Base-by-base conservation (phyloP, 2,329 filamentous ascomycete genomes). In the Balansia obtecta region DNA sequence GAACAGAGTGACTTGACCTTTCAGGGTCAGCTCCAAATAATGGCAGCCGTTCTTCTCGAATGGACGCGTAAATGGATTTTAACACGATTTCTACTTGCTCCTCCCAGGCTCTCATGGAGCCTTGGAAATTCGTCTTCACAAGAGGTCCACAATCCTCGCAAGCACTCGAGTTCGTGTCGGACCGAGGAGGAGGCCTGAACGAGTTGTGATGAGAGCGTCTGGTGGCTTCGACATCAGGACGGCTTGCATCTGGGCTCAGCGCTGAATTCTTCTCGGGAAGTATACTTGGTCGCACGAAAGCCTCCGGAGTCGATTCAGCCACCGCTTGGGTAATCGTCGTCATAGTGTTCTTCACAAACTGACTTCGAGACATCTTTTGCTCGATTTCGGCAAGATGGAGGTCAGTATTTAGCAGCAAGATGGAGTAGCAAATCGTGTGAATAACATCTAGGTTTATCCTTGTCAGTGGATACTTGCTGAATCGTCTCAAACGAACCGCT, bases 331-430 rank as follows among this genome's bases (percentile, higher is more conserved):
- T 81, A 54, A 98, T 86, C 0, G 91, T 95, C 0, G 86, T 85
- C 74, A 97, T 83, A 4, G 93, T 96, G 63, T 98, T 98, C 68
- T 94, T 95, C 63, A 98, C 80, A 61, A 97, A 98, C 61, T 97
- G 91, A 55, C 77, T 84, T 50, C 86, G 82, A 1, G 91, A 97
- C 93, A 98, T 98, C 71, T 95, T 95, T 59, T 86, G 82, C 54
- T 95, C 89, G 58, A 97, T 95, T 62, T 97, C 90, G 52, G 91
- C 93, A 61, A 97, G 68, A 61, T 98, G 91, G 50, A 98, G 73
- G 70, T 98, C 93, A 34, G 93, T 98, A 61, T 98, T 98, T 55
- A 98, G 76, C 11, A 98, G 76, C 62, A 98, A 83, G 56, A 98
- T 82, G 1, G 93, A 96, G 67, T 97, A 98, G 68, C 88, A 94